Evolutionary conservation across 2,329 filamentous ascomycete species (phyloP), one percentile per base, ranked within the genome.

Genomic region (Fusarium tanahbumbuense): DNA sequence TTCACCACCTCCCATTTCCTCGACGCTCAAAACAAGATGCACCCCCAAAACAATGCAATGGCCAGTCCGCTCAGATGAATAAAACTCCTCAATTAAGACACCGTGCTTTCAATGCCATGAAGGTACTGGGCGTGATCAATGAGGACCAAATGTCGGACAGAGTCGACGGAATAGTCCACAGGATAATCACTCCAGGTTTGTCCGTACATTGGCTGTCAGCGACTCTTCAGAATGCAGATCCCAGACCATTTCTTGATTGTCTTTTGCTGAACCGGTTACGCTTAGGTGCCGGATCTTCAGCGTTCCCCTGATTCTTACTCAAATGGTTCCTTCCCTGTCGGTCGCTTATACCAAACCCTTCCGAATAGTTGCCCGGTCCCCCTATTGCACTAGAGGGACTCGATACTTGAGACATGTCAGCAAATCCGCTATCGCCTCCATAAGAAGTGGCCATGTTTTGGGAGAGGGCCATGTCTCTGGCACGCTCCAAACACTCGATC

Each of bases 181-280:
- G 20, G 55, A 46, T 53, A 22, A 56, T 42, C 45, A 60, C 42
- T 54, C 49, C 58, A 45, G 60, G 40, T 67, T 59, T 64, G 61
- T 55, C 50, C 48, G 40, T 65, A 32, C 48, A 58, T 56, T 60
- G 53, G 28, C 40, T 45, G 32, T 57, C 55, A 16, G 32, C 37
- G 34, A 47, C 40, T 41, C 47, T 48, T 82, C 77, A 97, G 78
- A 98, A 97, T 53, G 93, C 92, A 50, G 94, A 92, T 28, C 93
- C 93, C 50, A 97, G 87, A n/a, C 95, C 94, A 79, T 93, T 97
- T 82, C 97, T 97, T 18, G 93, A 97, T 81, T 97, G 93, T 73
- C 95, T 87, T 81, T 96, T 96, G 82, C 94, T 97, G 81, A 98
- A 98, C 50, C 89, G 85, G 72, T 91, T 89, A 50, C 86, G 83